Percentiles rank a stretch among this genome's conserved stretches.
phyloP scores from a whole-genome alignment of 1,284 basidiomycete species.

The Trametes versicolor region DNA sequence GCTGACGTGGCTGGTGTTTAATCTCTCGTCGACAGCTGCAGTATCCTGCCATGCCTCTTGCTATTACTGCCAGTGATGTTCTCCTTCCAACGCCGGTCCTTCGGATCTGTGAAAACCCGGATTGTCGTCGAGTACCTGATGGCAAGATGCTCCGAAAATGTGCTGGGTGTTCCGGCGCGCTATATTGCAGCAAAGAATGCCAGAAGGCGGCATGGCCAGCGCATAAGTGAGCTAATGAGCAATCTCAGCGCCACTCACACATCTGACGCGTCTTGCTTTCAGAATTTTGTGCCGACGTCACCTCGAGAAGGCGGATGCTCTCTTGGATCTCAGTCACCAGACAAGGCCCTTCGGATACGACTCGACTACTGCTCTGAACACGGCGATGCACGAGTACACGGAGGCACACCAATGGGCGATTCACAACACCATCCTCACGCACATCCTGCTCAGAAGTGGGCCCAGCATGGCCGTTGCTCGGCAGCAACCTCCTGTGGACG shows the following conservation, averaged over 20 bases:
- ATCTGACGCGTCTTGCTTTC: background rate
- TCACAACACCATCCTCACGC: background rate
- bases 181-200: background rate
- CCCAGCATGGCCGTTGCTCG: background rate
- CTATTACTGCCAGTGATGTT: too few species aligned
- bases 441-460: background rate
- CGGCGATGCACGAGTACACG: background rate
- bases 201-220: conserved; percentile 1
- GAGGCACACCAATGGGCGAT: background rate
- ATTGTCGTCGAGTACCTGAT: background rate
- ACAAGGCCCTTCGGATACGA: background rate
- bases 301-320: background rate
- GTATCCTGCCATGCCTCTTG: too few species aligned
- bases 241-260: too few species aligned
- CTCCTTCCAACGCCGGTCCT: too few species aligned
- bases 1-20: too few species aligned
- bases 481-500: background rate
- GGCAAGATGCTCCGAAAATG: background rate
- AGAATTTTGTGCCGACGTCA: background rate
- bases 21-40: too few species aligned
- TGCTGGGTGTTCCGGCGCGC: background rate
- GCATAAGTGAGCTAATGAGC: background rate
- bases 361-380: background rate
- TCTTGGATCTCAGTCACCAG: background rate
- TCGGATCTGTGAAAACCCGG: too few species aligned